Evolutionary conservation across 371 early-diverging fungal species (phyloP).

Genomic region (Mucor lusitanicus): DNA sequence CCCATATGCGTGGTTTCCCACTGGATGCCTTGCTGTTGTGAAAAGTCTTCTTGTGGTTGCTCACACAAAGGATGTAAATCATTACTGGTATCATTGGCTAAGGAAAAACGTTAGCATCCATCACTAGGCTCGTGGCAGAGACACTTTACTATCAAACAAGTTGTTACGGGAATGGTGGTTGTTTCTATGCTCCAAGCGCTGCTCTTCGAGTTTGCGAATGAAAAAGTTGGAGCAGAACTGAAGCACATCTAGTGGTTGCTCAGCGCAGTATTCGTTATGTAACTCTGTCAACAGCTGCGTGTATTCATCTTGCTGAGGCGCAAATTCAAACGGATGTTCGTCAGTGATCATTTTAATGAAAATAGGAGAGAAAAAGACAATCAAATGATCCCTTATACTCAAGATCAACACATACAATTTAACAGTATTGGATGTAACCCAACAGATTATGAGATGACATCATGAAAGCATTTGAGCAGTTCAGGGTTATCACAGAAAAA

Average conservation of each 20-base stretch:
- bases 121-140: background rate
- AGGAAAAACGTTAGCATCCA: background rate
- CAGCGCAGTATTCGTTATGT: slow-evolving; percentile 39
- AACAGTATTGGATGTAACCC: background rate
- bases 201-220: slow-evolving; percentile 74
- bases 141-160: slow-evolving; percentile 13
- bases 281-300: slow-evolving; percentile 45
- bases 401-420: background rate
- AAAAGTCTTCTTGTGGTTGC: slow-evolving; percentile 6
- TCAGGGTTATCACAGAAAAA: background rate
- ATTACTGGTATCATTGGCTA: slow-evolving; percentile 14
- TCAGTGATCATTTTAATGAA: slow-evolving; percentile 24
- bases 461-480: background rate
- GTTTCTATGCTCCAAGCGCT: slow-evolving; percentile 50
- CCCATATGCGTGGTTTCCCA: slow-evolving; percentile 35
- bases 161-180: slow-evolving; percentile 8
- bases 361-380: slow-evolving; percentile 1
- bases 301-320: slow-evolving; percentile 38
- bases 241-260: slow-evolving; percentile 74
- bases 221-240: slow-evolving; percentile 93
- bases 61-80: slow-evolving; percentile 31
- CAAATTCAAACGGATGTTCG: slow-evolving; percentile 25
- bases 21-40: slow-evolving; percentile 1
- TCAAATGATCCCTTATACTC: background rate
- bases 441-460: background rate